These are phyloP conservation scores for Capsicum baccatum DNA, from an alignment of 257 asterid species.

Conservation along the genomic window DNA sequence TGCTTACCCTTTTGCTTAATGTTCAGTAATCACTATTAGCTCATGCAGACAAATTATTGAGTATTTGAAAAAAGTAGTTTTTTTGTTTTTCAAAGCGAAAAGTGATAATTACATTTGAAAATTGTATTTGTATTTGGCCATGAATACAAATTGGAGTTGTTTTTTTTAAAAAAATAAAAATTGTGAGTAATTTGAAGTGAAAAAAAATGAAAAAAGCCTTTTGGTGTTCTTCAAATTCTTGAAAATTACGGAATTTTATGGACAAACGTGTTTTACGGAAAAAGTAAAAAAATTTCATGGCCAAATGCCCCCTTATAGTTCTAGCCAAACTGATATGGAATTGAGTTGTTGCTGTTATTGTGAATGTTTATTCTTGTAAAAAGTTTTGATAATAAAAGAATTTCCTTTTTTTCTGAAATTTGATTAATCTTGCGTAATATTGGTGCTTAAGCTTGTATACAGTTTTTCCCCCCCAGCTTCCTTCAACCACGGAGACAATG, in stretches of 20 bases:
- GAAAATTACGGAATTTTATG: no score
- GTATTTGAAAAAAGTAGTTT: not conserved
- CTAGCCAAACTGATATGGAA: not conserved
- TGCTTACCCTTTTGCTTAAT: constrained; percentile 12
- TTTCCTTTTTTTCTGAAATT: not conserved
- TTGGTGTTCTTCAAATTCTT: no score
- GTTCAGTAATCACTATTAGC: not conserved
- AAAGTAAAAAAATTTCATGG: no score
- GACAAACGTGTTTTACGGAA: no score
- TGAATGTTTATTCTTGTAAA: not conserved
- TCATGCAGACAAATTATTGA: not conserved
- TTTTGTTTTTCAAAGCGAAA: no score
- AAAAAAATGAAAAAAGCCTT: no score
- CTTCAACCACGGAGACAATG: constrained; percentile 41
- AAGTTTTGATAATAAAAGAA: not conserved
- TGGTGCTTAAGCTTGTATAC: not conserved
- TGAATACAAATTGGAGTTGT: no score
- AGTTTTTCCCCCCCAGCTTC: not conserved
- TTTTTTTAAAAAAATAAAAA: no score
- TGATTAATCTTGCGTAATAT: constrained; percentile 1
- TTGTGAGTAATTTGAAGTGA: no score
- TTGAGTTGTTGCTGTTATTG: not conserved
- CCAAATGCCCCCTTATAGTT: not conserved
- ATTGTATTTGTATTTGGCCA: no score
- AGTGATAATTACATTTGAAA: no score